Conservation (phyloP, 805 yeast species). For the Pichia membranifaciens region DNA sequence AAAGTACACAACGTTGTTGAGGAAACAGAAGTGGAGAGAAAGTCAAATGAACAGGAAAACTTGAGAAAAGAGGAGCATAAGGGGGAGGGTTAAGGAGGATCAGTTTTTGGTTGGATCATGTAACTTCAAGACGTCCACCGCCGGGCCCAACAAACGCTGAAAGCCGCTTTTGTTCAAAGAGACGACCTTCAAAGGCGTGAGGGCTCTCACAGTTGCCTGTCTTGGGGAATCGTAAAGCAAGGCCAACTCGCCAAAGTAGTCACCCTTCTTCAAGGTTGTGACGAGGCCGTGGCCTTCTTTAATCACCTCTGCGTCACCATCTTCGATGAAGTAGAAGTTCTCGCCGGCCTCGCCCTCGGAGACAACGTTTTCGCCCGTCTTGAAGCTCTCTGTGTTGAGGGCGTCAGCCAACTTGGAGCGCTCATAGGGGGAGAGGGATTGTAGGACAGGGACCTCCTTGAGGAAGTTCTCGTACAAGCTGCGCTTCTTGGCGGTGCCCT, state of each 20-base stretch:
- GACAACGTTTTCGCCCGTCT: conserved; percentile 68
- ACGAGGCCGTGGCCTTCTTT: conserved; percentile 58
- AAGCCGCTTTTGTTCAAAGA: conserved; percentile 88
- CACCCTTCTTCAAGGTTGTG: conserved; percentile 64
- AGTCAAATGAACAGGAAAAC: background rate
- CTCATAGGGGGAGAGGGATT: conserved; percentile 68
- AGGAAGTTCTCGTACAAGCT: conserved; percentile 84
- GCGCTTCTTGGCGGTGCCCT: conserved; percentile 87
- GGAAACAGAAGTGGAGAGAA: background rate
- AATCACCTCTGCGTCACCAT: conserved; percentile 75
- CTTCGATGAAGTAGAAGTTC: conserved; percentile 66
- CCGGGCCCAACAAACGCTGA: conserved; percentile 91
- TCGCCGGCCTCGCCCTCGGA: conserved; percentile 84
- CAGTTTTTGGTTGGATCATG: conserved; percentile 67
- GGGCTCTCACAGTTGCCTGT: conserved; percentile 86
- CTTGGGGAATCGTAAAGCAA: conserved; percentile 86
- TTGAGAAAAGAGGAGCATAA: background rate
- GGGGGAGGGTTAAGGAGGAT: background rate
- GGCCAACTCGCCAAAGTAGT: conserved; percentile 96
- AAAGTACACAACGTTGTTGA: background rate
- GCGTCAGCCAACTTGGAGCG: conserved; percentile 94
- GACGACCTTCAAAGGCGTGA: conserved; percentile 75
- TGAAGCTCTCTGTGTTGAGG: conserved; percentile 67
- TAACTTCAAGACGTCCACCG: conserved; percentile 76
- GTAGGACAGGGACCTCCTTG: conserved; percentile 77